Evolutionary conservation across 129 eudicot genomes (phyloP), one percentile per base, ranked within the genome.

Genomic region (Logfia minima): DNA sequence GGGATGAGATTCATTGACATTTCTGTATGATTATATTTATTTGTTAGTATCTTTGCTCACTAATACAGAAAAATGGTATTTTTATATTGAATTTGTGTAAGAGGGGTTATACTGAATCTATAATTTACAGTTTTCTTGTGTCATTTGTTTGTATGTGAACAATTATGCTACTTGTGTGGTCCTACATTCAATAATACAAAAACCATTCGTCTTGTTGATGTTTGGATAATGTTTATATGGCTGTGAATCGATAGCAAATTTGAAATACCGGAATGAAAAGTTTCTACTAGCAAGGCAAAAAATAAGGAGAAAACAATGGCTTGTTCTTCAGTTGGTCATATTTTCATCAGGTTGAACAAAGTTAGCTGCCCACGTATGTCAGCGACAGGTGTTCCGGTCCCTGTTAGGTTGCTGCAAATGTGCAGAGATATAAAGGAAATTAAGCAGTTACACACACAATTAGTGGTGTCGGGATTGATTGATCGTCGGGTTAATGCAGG

Each of bases 171-270:
- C 10, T 66, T 68, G 72, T 68, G 55, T 68, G 53, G 53, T 81
- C 65, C 80, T 80, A 28, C 24, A 22, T 58, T 71, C 71, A 58
- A 81, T 37, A 59, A 67, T 74, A 68, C 66, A 21, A 66, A 18
- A 56, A 34, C 67, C 66, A 23, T 73, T 73, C 16, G 21, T 41
- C 51, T 43, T 19, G 3, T 74, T 58, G 71, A 28, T 70, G n/a
- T 26, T 65, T 43, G 78, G 86, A 83, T 83, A 61, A 79, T 34
- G 74, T 83, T 83, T 79, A 66, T 71, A 74, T 61, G 86, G 83
- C 60, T 79, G 77, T 74, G 77, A 78, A 72, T 70, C 21, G 37
- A 59, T 34, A 22, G 8, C 14, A 58, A 62, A 58, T 53, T 60
- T 81, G 39, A 69, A 61, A 48, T 34, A 63, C 39, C 66, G 60